Evolutionary conservation across 1,284 basidiomycete genomes (phyloP).

Genomic region (Mycena sp.): DNA sequence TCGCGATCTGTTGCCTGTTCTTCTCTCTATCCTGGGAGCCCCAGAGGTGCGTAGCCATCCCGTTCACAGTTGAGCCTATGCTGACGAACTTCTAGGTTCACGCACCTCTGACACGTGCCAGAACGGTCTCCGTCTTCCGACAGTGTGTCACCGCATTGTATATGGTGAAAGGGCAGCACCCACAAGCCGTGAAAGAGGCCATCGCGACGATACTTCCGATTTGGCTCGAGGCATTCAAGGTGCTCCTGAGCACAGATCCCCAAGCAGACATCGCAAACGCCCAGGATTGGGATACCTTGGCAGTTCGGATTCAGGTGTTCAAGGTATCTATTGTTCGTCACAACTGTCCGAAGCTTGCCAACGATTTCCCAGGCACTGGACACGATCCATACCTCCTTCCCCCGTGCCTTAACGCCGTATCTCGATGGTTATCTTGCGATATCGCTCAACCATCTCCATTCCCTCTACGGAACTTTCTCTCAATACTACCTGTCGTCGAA

Average conservation of each 20-base stretch:
- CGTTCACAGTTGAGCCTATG: background rate
- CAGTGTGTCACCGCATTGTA: constrained; percentile 91
- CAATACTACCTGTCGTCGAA: constrained; percentile 73
- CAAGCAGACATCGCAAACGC: constrained; percentile 64
- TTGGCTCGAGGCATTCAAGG: constrained; percentile 90
- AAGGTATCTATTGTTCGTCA: constrained; percentile 57
- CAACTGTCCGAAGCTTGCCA: constrained; percentile 6
- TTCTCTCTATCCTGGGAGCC: constrained; percentile 85
- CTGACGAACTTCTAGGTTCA: constrained; percentile 60
- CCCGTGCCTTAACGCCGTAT: constrained; percentile 69
- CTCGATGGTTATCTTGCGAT: constrained; percentile 68
- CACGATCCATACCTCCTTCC: constrained; percentile 80
- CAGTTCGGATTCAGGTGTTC: constrained; percentile 82
- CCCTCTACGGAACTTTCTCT: constrained; percentile 73
- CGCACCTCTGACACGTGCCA: constrained; percentile 81
- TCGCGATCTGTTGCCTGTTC: constrained; percentile 83
- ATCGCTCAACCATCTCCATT: constrained; percentile 72
- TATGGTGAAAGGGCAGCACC: constrained; percentile 95
- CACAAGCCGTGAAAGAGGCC: constrained; percentile 86
- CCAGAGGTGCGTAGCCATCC: constrained; percentile 61
- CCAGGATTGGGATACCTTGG: constrained; percentile 80
- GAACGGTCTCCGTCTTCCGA: constrained; percentile 89
- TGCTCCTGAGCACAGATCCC: constrained; percentile 76
- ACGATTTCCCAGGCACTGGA: constrained; percentile 68
- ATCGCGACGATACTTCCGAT: constrained; percentile 83